Conservation (phyloP, 345 rosid species). For the Pistacia atlantica region DNA sequence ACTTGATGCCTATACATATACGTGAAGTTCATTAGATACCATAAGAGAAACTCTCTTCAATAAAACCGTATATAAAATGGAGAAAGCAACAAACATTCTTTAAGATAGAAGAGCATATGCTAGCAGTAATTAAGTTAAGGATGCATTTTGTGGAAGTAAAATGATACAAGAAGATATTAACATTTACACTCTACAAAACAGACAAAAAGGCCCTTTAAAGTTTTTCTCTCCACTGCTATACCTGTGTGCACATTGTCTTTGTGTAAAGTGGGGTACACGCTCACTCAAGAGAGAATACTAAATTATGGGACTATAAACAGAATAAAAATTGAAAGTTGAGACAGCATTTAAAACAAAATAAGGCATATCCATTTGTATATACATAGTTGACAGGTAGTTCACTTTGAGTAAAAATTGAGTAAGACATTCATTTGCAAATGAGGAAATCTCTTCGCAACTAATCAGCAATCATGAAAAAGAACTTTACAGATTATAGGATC, state of each 20-base stretch:
- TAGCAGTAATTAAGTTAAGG: neutral
- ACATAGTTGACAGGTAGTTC: neutral
- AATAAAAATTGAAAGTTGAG: neutral
- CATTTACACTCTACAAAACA: neutral
- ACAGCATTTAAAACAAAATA: neutral
- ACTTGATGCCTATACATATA: constrained; percentile 49
- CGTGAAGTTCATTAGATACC: constrained; percentile 11
- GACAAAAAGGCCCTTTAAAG: neutral
- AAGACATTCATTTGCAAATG: neutral
- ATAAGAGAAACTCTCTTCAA: neutral
- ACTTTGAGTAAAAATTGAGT: neutral
- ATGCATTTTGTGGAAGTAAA: neutral
- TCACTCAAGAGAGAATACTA: neutral
- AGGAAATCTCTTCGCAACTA: neutral
- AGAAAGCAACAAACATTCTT: neutral
- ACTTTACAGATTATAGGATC: neutral
- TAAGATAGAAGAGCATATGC: neutral
- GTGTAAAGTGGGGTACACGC: neutral
- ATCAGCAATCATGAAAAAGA: neutral
- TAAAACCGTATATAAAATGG: neutral
- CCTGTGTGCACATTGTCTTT: neutral
- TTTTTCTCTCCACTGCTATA: neutral
- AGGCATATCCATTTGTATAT: neutral
- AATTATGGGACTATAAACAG: neutral
- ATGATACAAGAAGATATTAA: neutral